Evolutionary conservation across 371 early-diverging fungal species (phyloP), one percentile per base, ranked within the genome.

Genomic region (Mucor irregularis): DNA sequence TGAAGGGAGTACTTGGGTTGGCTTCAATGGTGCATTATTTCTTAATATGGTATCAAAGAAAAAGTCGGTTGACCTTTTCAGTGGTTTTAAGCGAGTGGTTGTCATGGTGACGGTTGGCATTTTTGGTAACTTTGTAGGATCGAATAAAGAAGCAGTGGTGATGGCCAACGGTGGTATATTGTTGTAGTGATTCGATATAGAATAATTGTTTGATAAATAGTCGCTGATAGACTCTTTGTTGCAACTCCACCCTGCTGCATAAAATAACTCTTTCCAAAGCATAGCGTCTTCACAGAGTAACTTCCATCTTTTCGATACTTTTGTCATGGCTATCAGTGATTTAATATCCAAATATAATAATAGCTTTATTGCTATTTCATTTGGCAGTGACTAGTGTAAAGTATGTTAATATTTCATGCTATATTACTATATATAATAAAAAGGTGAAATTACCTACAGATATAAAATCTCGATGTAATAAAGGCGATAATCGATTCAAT

Each of bases 251-350:
- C 84, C 84, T 25, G 68, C 59, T 19, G 54, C 35, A 8, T 64
- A 31, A 61, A 77, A 92, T 19, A 87, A 56, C 0, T 66, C 46
- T 53, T 77, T 71, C 94, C 94, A 93, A 4, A 92, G 58, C 4
- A 72, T 56, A 47, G 84, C 84, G 60, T 90, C 91, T 4, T 72
- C 66, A 16, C 81, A 69, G 28, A 84, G 53, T 37, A 55, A 51
- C 40, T 71, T 59, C 93, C 93, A 93, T 26, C 70, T 61, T 35
- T 81, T 76, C 6, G 86, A 89, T 5, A 88, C 86, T 9, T 61
- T 57, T 5, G 78, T 59, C 19, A 82, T 69, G 3, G 61, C 59
- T 19, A 58, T 53, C 10, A 90, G 53, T 5, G 89, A 73, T 14
- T 54, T 34, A 21, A 73, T 60, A 52, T 82, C 83, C 14, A 86